Evolutionary conservation across 2,329 filamentous ascomycete species (phyloP), one percentile per base, ranked within the genome.

Genomic region (Microcera coccophila): DNA sequence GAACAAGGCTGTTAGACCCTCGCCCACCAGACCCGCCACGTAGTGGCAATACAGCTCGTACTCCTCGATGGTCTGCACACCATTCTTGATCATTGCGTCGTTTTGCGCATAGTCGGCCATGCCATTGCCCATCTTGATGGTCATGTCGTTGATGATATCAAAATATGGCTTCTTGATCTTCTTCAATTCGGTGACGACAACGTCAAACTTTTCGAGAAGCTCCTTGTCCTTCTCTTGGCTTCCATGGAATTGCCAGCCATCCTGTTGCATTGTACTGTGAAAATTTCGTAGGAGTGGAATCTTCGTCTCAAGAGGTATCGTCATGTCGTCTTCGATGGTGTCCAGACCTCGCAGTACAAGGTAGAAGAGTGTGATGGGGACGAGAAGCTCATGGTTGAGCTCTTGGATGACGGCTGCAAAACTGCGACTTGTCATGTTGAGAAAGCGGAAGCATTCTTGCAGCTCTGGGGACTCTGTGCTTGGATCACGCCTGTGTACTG

Each of bases 241-340:
- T 44, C 82, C 88, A 43, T 79, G 78, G 63, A 90, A 98, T 5
- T 80, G 94, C 93, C 93, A 98, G 40, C 89, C 90, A 52, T 95
- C 87, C 51, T 84, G 68, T 54, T 89, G 84, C 60, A 97, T 76
- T 52, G 84, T 76, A 42, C 85, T 71, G 62, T 94, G 74, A 67
- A 98, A 98, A 36, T 85, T 75, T 49, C 91, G 82, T 48, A 98
- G 74, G 43, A 96, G 69, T 2, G 90, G 89, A 61, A 94, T 86
- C 72, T 98, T 98, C 61, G 78, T 83, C 52, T 79, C 76, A 29
- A 91, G 71, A 3, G 85, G 74, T 47, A 98, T 84, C 4, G 90
- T 95, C 82, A 96, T 97, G 68, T 98, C 93, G 74, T 98, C 93
- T 70, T 98, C 93, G 47, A 98, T 87, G n/a, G 93, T 98, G 67